These are phyloP conservation scores for Carex parvula DNA, from an alignment of 176 grass and related monocot genomes.

Conservation along the genomic window DNA sequence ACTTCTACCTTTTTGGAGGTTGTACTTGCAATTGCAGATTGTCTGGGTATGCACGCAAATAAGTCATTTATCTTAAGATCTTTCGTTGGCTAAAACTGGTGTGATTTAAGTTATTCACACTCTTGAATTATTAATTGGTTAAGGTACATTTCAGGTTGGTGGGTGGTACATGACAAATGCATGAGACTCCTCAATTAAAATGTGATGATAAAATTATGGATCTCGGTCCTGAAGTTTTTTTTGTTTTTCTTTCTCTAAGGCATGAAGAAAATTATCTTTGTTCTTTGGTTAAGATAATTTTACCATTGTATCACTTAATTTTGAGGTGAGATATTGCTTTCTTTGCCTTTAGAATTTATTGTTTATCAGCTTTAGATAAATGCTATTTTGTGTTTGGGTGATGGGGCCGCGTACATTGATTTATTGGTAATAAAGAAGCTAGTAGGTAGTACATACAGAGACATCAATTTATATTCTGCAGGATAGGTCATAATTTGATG, in stretches of 20 bases:
- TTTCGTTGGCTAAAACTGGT: neutral
- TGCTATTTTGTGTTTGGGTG: neutral
- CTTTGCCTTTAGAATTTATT: neutral
- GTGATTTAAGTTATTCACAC: constrained; percentile 22
- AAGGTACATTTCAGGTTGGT: neutral
- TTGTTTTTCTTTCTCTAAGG: neutral
- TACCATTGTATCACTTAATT: neutral
- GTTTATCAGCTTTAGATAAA: neutral
- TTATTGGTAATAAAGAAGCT: neutral
- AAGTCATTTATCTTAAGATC: neutral
- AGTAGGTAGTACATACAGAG: neutral
- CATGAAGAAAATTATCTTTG: neutral
- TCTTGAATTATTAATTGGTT: neutral
- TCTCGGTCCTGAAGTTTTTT: neutral
- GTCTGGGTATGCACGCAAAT: neutral
- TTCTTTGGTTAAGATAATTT: constrained; percentile 14
- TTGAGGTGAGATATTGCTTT: neutral
- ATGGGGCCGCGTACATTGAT: neutral
- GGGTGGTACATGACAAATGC: constrained; percentile 5
- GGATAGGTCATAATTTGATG: constrained; percentile 16
- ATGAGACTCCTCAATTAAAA: constrained; percentile 14
- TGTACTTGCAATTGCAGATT: constrained; percentile 9
- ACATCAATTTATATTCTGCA: neutral
- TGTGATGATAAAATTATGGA: constrained; percentile 15
- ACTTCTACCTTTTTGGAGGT: neutral